Conservation (phyloP, 1,284 basidiomycete genomes). For the Hymenochaete sp. region DNA sequence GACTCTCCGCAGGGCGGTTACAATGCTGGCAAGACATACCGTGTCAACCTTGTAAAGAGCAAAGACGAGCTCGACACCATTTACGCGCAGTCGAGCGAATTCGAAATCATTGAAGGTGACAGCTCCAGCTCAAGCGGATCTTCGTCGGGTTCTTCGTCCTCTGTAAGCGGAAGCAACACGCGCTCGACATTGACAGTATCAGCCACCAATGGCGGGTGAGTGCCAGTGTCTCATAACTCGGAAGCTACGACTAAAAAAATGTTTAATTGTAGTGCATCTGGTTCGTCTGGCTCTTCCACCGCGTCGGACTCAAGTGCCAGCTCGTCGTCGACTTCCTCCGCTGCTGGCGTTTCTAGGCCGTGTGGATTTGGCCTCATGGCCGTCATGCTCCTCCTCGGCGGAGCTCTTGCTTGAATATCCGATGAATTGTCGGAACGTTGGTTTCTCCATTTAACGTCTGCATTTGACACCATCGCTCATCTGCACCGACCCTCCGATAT, state of each 20-base stretch:
- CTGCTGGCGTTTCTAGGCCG: conserved; percentile 23
- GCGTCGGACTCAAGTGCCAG: conserved; percentile 1
- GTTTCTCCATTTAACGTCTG: too few species aligned
- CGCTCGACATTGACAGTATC: conserved; percentile 19
- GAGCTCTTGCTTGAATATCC: conserved; percentile 22
- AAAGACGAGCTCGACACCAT: conserved; percentile 38
- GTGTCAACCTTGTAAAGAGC: conserved; percentile 59
- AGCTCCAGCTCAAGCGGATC: conserved; percentile 7
- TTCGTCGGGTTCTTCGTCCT: conserved; percentile 17
- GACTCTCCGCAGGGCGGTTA: conserved; percentile 51
- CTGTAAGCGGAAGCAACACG: conserved; percentile 11
- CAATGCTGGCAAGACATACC: conserved; percentile 46
- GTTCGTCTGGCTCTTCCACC: neutral
- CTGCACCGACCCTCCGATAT: too few species aligned
- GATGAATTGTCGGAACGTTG: too few species aligned
- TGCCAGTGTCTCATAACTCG: neutral
- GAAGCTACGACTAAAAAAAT: neutral
- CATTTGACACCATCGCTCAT: too few species aligned
- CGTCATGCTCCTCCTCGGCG: conserved; percentile 25
- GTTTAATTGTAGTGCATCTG: conserved; percentile 19
- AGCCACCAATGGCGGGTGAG: conserved; percentile 16
- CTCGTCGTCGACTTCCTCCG: conserved; percentile 1
- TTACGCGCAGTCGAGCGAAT: conserved; percentile 49
- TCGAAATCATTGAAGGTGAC: conserved; percentile 24
- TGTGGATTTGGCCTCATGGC: conserved; percentile 25